Evolutionary conservation across 208 protist species (phyloP), one percentile per base, ranked within the genome.

Genomic region (Trypanosoma mega): DNA sequence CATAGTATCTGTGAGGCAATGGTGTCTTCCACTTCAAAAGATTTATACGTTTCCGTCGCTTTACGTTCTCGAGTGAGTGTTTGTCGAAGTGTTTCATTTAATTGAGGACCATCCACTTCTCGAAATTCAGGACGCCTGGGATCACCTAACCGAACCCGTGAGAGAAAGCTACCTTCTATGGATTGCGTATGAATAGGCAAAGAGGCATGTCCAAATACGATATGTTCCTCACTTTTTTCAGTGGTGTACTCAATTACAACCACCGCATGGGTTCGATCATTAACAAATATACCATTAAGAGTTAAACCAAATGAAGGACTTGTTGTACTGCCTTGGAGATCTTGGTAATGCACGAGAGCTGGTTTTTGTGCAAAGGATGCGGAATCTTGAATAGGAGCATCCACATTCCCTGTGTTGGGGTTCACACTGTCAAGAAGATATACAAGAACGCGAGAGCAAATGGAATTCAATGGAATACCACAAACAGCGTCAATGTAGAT

Each of bases 221-320:
- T 66, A 4, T 72, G 78, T 3, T 41, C 29, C 4, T 44, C 21
- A 30, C 72, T 41, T 18, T n/a, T 20, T 6, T 18, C 46, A 18
- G 54, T 80, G 39, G 86, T 60, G 58, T 87, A 93, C 64, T 93
- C 82, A 26, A 88, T 73, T 27, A 93, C 78, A 27, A 80, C 72
- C 18, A 93, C 56, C 1, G 75, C 80, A 48, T 70, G 49, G 24
- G 73, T 79, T 37, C 51, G 11, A 31, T 61, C 65, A 55, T 45
- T 41, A 1, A 61, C 48, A 16, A 50, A 37, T 24, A 57, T 46
- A 3, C 37, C 12, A 9, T 52, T 59, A 24, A 82, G 24, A 39
- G 65, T 62, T 3, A 58, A 64, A 12, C 39, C 31, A 46, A 90
- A 88, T 45, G 63, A 54, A 14, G 79, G 82, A 67, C 78, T 69